A percentile compares a stretch with the other conserved stretches of the same genome.
Evolutionary conservation across 179 eudicot species (phyloP).

Genomic region (Spinacia oleracea): DNA sequence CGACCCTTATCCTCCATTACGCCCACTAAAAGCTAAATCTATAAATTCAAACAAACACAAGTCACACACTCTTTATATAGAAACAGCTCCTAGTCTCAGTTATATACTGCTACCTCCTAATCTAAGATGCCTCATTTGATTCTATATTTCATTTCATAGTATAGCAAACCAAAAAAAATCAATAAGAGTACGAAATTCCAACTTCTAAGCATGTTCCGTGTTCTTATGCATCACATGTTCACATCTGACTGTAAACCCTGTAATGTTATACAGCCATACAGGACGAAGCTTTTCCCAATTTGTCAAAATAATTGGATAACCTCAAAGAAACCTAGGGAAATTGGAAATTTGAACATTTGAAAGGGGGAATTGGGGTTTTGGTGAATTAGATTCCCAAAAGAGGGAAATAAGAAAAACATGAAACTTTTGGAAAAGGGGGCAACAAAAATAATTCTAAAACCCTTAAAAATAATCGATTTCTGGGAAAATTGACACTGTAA

Average conservation of each 20-base stretch:
- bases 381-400: neutral
- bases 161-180: neutral
- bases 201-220: neutral
- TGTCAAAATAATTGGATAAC: neutral
- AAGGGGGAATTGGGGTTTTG: neutral
- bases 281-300: neutral
- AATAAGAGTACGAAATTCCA: neutral
- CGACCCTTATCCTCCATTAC: slow-evolving; percentile 23
- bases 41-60: slow-evolving; percentile 17
- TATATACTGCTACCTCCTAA: neutral
- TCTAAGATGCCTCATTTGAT: neutral
- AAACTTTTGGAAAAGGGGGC: neutral
- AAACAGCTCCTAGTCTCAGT: neutral
- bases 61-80: neutral
- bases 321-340: neutral
- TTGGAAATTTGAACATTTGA: neutral
- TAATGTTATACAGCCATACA: too few relatives aligned
- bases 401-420: neutral
- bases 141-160: neutral
- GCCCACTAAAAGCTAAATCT: slow-evolving; percentile 17
- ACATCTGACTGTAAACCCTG: neutral
- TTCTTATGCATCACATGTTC: neutral
- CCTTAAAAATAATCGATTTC: neutral
- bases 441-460: neutral
- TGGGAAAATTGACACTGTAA: neutral